Percentiles rank a stretch among this genome's conserved stretches.
These are phyloP conservation scores for Scolecobasidium constrictum DNA, from an alignment of 2,329 filamentous ascomycete genomes.

Conservation along the genomic window DNA sequence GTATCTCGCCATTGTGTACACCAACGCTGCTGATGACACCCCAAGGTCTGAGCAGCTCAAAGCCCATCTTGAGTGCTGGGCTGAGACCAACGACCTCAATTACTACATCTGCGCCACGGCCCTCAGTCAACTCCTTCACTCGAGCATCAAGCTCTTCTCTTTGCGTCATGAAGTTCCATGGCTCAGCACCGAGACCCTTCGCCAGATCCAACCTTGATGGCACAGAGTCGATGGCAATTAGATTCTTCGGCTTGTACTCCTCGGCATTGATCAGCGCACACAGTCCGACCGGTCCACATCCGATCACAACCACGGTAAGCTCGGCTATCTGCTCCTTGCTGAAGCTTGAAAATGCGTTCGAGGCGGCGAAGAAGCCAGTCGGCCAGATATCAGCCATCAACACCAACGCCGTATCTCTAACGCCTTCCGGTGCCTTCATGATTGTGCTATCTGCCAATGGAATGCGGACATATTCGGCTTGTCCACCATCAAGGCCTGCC, in stretches of 20 bases:
- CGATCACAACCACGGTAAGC: conserved; percentile 66
- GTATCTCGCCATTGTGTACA: conserved; percentile 37
- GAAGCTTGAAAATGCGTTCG: conserved; percentile 62
- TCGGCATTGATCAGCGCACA: conserved; percentile 71
- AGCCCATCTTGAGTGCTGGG: conserved; percentile 36
- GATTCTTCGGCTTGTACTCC: conserved; percentile 62
- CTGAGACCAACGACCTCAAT: conserved; percentile 45
- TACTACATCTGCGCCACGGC: conserved; percentile 74
- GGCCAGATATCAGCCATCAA: conserved; percentile 94
- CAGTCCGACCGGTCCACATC: conserved; percentile 70
- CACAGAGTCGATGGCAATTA: conserved; percentile 73
- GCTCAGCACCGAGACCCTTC: conserved; percentile 64
- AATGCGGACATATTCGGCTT: conserved; percentile 69
- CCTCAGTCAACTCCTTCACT: conserved; percentile 64
- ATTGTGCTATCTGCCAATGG: conserved; percentile 72
- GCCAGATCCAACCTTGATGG: conserved; percentile 65
- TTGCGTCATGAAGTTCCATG: conserved; percentile 65
- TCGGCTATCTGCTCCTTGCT: conserved; percentile 47
- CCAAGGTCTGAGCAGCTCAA: conserved; percentile 38
- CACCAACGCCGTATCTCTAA: conserved; percentile 64
- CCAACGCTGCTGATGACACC: conserved; percentile 37
- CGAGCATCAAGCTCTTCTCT: conserved; percentile 30
- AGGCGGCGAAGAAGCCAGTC: conserved; percentile 68
- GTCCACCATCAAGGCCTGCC: conserved; percentile 58
- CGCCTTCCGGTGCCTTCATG: conserved; percentile 63